Conservation (phyloP, 495 filamentous ascomycete genomes). For the Neurospora pannonica region DNA sequence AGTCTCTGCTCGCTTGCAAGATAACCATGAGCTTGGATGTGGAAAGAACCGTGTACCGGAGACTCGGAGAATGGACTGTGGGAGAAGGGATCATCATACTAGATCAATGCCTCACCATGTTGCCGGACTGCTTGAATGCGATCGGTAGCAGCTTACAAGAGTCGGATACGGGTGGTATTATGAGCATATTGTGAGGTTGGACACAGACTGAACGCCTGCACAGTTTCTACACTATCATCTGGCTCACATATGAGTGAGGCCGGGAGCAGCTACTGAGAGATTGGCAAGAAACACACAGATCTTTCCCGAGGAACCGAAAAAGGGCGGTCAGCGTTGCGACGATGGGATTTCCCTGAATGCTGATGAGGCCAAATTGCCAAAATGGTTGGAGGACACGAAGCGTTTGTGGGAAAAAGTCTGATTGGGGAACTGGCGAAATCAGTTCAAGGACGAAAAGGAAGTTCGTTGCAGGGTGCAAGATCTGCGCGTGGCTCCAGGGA, state of each 20-base stretch:
- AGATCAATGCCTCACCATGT: background rate
- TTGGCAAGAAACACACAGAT: background rate
- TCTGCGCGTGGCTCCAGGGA: slow-evolving; percentile 31
- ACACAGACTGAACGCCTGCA: background rate
- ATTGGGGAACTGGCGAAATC: background rate
- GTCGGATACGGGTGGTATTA: background rate
- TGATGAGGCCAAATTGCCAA: background rate
- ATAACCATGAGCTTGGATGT: background rate
- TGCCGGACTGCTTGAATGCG: background rate
- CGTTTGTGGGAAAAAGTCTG: background rate
- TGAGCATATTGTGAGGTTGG: background rate
- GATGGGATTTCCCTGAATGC: background rate
- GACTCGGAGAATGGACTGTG: background rate
- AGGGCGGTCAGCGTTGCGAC: background rate
- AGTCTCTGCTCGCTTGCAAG: background rate
- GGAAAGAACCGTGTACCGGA: background rate
- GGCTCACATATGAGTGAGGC: background rate
- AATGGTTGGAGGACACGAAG: background rate
- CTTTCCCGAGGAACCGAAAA: background rate
- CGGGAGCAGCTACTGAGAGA: background rate
- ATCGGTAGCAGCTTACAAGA: background rate
- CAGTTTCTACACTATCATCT: background rate
- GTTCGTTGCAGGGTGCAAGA: slow-evolving; percentile 9
- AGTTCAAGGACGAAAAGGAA: slow-evolving; percentile 4
- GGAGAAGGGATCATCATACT: background rate